Evolutionary conservation across 306 rosid species (phyloP).

Genomic region (Carpinus viminea): DNA sequence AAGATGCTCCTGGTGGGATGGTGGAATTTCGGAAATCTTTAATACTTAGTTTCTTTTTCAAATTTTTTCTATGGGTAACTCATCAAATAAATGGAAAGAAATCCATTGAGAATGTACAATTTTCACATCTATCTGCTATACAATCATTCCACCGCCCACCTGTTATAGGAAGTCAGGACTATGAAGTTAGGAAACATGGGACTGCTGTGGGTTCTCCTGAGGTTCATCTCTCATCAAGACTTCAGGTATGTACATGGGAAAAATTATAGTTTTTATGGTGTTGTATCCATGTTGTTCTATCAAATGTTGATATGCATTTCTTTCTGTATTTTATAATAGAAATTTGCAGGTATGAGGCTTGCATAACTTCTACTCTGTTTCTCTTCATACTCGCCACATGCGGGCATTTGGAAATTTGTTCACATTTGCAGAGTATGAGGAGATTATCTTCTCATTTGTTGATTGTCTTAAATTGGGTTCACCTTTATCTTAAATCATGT

Average conservation of each 20-base stretch:
- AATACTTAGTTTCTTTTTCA: slow-evolving; percentile 81
- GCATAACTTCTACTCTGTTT: not conserved
- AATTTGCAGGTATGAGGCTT: not conserved
- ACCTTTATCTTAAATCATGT: slow-evolving; percentile 20
- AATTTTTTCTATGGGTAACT: slow-evolving; percentile 93
- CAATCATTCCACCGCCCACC: slow-evolving; percentile 79
- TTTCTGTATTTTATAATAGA: slow-evolving; percentile 14
- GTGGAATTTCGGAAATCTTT: slow-evolving; percentile 88
- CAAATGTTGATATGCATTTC: not conserved
- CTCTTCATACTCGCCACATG: not conserved
- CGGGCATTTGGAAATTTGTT: not conserved
- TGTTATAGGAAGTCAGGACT: slow-evolving; percentile 74
- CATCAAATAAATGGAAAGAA: slow-evolving; percentile 57
- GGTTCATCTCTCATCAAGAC: slow-evolving; percentile 90
- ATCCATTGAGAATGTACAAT: slow-evolving; percentile 44
- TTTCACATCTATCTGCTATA: slow-evolving; percentile 75
- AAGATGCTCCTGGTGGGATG: slow-evolving; percentile 95
- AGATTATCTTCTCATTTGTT: slow-evolving; percentile 9
- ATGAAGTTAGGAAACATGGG: slow-evolving; percentile 76
- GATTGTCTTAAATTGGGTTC: slow-evolving; percentile 10
- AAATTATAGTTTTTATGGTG: not conserved
- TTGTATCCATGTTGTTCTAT: not conserved
- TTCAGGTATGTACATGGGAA: slow-evolving; percentile 57
- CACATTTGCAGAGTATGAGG: not conserved
- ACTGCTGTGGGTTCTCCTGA: slow-evolving; percentile 92